Conservation (phyloP, 495 filamentous ascomycete species). For the Hyaloscypha finlandica region DNA sequence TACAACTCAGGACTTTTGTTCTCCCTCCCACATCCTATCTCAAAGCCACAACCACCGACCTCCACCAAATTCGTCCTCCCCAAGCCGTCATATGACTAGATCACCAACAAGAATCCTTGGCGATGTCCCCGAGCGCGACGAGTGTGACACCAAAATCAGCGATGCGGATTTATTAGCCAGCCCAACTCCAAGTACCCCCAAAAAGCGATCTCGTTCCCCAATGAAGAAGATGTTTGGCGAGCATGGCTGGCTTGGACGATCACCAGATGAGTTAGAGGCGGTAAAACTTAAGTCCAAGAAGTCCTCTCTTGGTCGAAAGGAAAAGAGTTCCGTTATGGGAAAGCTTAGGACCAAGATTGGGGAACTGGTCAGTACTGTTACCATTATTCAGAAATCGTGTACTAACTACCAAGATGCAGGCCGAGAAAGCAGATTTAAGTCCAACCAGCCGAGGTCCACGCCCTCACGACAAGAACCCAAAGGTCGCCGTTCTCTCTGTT, state of each 20-base stretch:
- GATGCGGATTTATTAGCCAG: background rate
- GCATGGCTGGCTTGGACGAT: slow-evolving; percentile 49
- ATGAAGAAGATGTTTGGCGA: slow-evolving; percentile 58
- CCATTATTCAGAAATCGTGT: background rate
- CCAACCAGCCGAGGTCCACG: slow-evolving; percentile 9
- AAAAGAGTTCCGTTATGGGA: slow-evolving; percentile 43
- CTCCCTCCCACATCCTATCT: background rate
- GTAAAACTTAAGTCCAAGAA: slow-evolving; percentile 34
- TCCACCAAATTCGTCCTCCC: background rate
- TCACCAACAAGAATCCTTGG: slow-evolving; percentile 23
- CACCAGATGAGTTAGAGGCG: slow-evolving; percentile 34
- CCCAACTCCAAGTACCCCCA: slow-evolving; percentile 11
- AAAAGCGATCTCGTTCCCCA: slow-evolving; percentile 41
- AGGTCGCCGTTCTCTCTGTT: slow-evolving; percentile 38
- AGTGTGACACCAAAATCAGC: background rate
- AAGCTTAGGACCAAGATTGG: slow-evolving; percentile 51
- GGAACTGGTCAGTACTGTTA: slow-evolving; percentile 42
- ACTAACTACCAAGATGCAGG: slow-evolving; percentile 8
- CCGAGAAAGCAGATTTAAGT: slow-evolving; percentile 30
- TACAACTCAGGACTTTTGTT: background rate
- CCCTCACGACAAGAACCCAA: background rate
- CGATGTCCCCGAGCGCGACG: slow-evolving; percentile 5
- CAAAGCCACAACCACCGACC: background rate
- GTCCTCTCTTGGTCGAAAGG: slow-evolving; percentile 5
- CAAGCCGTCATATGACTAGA: background rate